phyloP scores from a whole-genome alignment of 1,139 yeast species.

The Lodderomyces beijingensis region DNA sequence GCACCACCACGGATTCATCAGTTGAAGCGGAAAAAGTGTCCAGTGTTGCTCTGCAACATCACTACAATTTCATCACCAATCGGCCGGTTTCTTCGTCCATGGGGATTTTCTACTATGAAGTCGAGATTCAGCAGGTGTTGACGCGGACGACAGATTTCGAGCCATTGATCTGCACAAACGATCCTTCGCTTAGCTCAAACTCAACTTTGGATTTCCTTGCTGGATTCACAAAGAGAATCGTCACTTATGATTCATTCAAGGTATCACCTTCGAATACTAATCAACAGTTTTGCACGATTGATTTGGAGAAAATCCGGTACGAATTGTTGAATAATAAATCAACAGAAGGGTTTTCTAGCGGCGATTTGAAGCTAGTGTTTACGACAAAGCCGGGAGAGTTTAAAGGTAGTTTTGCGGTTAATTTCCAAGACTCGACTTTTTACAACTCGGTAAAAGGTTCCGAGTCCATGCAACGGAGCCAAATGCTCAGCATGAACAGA shows the following conservation, averaged over 20 bases:
- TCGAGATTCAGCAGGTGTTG: conserved; percentile 30
- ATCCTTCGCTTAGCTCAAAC: conserved; percentile 31
- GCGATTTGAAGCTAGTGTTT: conserved; percentile 20
- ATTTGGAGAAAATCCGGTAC: conserved; percentile 28
- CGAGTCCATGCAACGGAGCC: conserved; percentile 28
- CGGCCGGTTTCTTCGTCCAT: conserved; percentile 27
- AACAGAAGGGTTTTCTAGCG: conserved; percentile 12
- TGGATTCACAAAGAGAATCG: conserved; percentile 32
- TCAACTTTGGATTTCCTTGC: conserved; percentile 31
- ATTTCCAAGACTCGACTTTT: conserved; percentile 39
- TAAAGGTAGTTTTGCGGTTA: conserved; percentile 41
- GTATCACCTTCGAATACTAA: conserved; percentile 7
- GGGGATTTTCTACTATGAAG: conserved; percentile 38
- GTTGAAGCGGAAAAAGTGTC: conserved; percentile 11
- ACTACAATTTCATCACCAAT: conserved; percentile 34
- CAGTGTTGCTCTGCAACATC: conserved; percentile 8
- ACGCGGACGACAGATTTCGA: conserved; percentile 27
- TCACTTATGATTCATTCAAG: conserved; percentile 18
- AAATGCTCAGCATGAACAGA: conserved; percentile 35
- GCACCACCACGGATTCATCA: conserved; percentile 4
- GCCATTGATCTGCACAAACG: conserved; percentile 33
- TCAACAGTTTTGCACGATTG: conserved; percentile 15
- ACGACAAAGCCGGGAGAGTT: conserved; percentile 35
- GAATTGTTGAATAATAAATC: conserved; percentile 21
- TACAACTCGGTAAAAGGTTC: conserved; percentile 34